Percentiles rank a stretch among this genome's conserved stretches.
phyloP scores from a whole-genome alignment of 2,329 filamentous ascomycete species.

The Tolypocladium cylindrosporum region DNA sequence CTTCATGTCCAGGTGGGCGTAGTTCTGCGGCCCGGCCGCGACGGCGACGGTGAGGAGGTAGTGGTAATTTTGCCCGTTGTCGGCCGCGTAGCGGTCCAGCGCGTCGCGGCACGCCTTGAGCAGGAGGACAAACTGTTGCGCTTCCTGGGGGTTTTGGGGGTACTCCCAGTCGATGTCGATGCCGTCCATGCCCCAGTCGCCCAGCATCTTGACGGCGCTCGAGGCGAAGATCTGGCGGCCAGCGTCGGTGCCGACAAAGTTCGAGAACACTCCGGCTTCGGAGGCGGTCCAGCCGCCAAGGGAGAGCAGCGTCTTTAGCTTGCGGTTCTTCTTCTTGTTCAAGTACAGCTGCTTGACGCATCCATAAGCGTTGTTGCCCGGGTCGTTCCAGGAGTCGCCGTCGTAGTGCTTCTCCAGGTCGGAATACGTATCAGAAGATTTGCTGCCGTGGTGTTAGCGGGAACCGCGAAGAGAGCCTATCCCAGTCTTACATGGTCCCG shows the following conservation, averaged over 20 bases:
- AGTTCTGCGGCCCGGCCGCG: conserved; percentile 37
- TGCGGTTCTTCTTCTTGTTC: conserved; percentile 65
- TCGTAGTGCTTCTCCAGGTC: conserved; percentile 59
- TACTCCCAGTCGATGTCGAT: conserved; percentile 51
- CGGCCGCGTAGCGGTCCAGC: conserved; percentile 30
- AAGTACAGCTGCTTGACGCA: conserved; percentile 68
- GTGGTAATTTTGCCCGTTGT: conserved; percentile 30
- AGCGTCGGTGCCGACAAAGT: conserved; percentile 48
- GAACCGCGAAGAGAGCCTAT: no score
- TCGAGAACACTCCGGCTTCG: conserved; percentile 47
- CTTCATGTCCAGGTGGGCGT: conserved; percentile 37
- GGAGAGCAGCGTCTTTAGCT: conserved; percentile 69
- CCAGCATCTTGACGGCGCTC: conserved; percentile 58
- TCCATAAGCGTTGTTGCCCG: conserved; percentile 60
- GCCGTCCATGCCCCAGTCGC: conserved; percentile 53
- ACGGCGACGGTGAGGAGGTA: conserved; percentile 42
- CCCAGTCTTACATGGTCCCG: conserved; percentile 31
- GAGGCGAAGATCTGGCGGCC: conserved; percentile 57
- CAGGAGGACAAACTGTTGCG: conserved; percentile 29
- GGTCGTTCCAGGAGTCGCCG: conserved; percentile 48
- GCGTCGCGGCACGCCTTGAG: conserved; percentile 31
- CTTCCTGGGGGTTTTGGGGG: conserved; percentile 28
- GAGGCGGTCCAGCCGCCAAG: conserved; percentile 78
- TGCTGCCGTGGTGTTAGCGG: conserved; percentile 6
- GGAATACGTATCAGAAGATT: conserved; percentile 23